Conservation (phyloP, 352 stramenopile species). For the Phytophthora sp. region DNA sequence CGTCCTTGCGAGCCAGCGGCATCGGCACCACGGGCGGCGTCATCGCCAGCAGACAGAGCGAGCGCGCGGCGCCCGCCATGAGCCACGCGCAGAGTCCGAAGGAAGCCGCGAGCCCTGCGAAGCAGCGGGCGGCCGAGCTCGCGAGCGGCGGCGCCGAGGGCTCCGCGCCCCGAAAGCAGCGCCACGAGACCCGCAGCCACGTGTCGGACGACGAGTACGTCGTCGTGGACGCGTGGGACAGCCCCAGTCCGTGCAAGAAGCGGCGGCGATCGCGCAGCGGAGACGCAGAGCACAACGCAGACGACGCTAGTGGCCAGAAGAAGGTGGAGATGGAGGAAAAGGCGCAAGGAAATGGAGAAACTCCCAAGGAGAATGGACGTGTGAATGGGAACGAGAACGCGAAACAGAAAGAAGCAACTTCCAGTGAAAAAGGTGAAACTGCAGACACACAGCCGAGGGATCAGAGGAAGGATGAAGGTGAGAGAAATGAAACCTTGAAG, state of each 20-base stretch:
- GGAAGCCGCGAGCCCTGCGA: conserved; percentile 5
- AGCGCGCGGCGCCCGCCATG: conserved; percentile 8
- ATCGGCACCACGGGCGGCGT: too few relatives aligned
- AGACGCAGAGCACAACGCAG: background rate
- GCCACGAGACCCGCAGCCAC: background rate
- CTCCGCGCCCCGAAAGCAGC: background rate
- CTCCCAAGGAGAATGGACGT: conserved; percentile 4
- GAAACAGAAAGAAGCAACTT: background rate
- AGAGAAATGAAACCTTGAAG: background rate
- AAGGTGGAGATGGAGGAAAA: background rate
- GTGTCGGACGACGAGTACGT: conserved; percentile 10
- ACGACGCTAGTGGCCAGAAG: background rate
- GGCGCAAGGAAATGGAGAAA: background rate
- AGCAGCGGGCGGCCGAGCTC: background rate
- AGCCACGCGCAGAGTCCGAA: conserved; percentile 25
- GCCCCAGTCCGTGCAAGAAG: conserved; percentile 11
- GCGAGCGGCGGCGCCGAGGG: background rate
- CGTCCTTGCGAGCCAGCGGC: too few relatives aligned
- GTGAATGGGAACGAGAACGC: conserved; percentile 14
- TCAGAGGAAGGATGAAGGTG: background rate
- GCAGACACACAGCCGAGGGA: background rate
- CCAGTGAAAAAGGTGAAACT: background rate
- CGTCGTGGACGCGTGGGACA: conserved; percentile 4
- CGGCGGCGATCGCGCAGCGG: conserved; percentile 6
- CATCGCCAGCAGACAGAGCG: background rate